These are phyloP conservation scores for Sarocladium strictum DNA, from an alignment of 2,329 filamentous ascomycete genomes.

Conservation along the genomic window DNA sequence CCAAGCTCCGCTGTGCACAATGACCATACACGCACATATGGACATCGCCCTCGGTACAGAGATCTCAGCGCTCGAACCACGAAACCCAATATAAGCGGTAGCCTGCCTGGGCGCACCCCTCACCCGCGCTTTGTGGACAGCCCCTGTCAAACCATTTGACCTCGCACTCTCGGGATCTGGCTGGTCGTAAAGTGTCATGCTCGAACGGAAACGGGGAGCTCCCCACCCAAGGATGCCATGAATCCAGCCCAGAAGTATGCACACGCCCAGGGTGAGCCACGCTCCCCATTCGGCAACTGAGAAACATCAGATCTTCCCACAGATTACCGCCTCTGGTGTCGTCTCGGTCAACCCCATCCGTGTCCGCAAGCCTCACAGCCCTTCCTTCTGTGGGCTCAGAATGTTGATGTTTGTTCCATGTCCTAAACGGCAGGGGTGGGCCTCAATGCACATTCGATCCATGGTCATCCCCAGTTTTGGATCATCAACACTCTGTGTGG, in stretches of 20 bases:
- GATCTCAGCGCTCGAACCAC: background rate
- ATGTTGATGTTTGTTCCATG: constrained; percentile 9
- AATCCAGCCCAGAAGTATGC: constrained; percentile 1
- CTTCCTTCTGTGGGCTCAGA: constrained; percentile 9
- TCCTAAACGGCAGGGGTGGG: constrained; percentile 1
- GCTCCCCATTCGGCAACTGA: constrained; percentile 4
- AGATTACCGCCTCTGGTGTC: constrained; percentile 4
- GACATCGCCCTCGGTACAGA: background rate
- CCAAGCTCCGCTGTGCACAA: no score
- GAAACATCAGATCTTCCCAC: constrained; percentile 9
- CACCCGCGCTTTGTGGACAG: background rate
- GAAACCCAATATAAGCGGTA: background rate
- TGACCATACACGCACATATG: no score
- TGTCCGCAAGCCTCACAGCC: background rate
- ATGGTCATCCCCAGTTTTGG: background rate
- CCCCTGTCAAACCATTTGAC: background rate
- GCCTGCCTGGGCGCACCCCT: background rate
- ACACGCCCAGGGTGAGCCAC: background rate
- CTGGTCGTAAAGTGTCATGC: constrained; percentile 2
- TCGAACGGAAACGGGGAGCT: background rate
- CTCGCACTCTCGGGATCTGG: constrained; percentile 1
- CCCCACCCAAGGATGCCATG: background rate
- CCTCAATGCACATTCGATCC: constrained; percentile 1
- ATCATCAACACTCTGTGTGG: no score
- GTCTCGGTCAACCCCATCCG: background rate